These are phyloP conservation scores for Hericium alpestre DNA, from an alignment of 768 basidiomycete species.

Conservation along the genomic window DNA sequence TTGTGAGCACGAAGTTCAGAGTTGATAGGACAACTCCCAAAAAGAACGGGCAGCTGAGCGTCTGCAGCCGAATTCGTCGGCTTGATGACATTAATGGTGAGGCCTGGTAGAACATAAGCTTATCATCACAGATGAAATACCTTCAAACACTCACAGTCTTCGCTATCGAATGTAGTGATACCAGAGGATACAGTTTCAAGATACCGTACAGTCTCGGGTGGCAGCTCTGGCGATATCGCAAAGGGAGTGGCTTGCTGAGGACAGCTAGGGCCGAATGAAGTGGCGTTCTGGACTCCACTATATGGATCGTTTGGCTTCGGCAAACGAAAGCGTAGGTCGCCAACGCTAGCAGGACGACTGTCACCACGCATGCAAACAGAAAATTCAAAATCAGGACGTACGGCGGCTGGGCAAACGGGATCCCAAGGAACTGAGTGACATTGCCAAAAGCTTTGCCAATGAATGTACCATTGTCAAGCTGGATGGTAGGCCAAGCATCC, in stretches of 20 bases:
- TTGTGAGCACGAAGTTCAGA: neutral
- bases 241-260: conserved; percentile 5
- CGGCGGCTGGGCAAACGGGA: conserved; percentile 1
- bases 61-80: neutral
- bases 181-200: neutral
- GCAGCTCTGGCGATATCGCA: neutral
- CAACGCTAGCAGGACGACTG: conserved; percentile 2
- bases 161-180: conserved; percentile 1
- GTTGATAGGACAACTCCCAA: neutral
- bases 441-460: neutral
- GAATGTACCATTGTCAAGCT: neutral
- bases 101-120: no score
- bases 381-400: neutral
- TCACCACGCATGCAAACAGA: neutral
- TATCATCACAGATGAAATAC: no score
- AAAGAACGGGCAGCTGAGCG: neutral
- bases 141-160: conserved; percentile 8
- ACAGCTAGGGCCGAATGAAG: conserved; percentile 12
- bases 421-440: neutral
- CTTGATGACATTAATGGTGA: neutral
- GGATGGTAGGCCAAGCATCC: neutral
- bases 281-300: conserved; percentile 10
- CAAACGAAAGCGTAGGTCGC: conserved; percentile 13
- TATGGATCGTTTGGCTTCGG: conserved; percentile 6
- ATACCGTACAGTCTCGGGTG: neutral